Conservation (phyloP, 2,329 filamentous ascomycete species). For the Microdochium bolleyi region DNA sequence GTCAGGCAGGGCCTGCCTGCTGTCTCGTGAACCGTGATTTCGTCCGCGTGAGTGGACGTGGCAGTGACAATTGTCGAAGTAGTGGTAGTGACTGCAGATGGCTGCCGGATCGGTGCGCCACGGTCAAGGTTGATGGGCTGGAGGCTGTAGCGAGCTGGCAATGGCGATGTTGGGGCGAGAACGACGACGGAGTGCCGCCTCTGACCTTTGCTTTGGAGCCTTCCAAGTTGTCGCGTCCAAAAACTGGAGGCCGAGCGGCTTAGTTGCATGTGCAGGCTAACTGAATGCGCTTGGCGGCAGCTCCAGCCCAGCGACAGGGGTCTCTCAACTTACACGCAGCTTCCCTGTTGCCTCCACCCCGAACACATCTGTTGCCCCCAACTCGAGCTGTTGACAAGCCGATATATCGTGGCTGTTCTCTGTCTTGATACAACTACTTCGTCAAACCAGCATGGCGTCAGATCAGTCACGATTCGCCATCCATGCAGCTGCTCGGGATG, state of each 20-base stretch:
- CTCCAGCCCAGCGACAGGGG: not conserved
- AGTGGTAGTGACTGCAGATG: too few relatives aligned
- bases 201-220: not conserved
- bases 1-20: not conserved
- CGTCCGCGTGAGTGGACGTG: too few relatives aligned
- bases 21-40: not conserved
- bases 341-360: not conserved
- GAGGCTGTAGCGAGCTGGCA: too few relatives aligned
- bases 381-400: not conserved
- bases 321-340: not conserved
- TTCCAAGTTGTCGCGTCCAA: not conserved
- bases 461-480: slow-evolving; percentile 64
- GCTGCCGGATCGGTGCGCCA: too few relatives aligned
- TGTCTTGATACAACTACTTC: not conserved
- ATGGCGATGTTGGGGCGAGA: too few relatives aligned
- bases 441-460: slow-evolving; percentile 18
- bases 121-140: too few relatives aligned
- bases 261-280: not conserved
- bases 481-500: slow-evolving; percentile 80
- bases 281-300: not conserved
- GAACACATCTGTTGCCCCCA: too few relatives aligned
- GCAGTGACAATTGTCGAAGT: too few relatives aligned
- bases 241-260: not conserved
- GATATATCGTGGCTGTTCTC: not conserved
- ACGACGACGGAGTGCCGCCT: too few relatives aligned